A percentile compares a stretch with the other conserved stretches of the same genome.
Conservation (phyloP, 2,329 filamentous ascomycete genomes). For the Sporothrix inflata region DNA sequence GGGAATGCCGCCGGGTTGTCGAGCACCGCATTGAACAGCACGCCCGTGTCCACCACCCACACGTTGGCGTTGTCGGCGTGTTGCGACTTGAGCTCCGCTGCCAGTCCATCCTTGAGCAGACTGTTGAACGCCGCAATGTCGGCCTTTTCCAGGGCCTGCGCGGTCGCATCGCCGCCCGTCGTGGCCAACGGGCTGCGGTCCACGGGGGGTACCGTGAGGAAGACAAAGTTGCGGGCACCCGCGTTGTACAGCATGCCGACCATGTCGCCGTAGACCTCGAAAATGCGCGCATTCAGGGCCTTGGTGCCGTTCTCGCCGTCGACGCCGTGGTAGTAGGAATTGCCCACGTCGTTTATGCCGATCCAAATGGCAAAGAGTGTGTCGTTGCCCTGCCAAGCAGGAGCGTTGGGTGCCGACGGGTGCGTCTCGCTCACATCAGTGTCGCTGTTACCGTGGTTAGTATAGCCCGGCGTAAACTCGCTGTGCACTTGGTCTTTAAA, state of each 20-base stretch:
- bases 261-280: slow-evolving; percentile 48
- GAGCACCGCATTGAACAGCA: slow-evolving; percentile 49
- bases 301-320: slow-evolving; percentile 48
- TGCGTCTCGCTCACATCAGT: slow-evolving; percentile 28
- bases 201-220: slow-evolving; percentile 61
- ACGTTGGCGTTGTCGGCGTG: slow-evolving; percentile 28
- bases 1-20: slow-evolving; percentile 46
- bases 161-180: slow-evolving; percentile 33
- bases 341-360: slow-evolving; percentile 59
- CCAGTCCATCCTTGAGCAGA: neutral
- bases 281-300: slow-evolving; percentile 45
- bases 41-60: slow-evolving; percentile 46
- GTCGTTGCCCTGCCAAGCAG: slow-evolving; percentile 48
- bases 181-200: slow-evolving; percentile 46
- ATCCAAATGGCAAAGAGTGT: slow-evolving; percentile 57
- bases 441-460: neutral
- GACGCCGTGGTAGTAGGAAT: slow-evolving; percentile 44
- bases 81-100: slow-evolving; percentile 18
- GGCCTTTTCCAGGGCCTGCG: slow-evolving; percentile 38
- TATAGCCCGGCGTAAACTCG: slow-evolving; percentile 45
- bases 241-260: slow-evolving; percentile 53
- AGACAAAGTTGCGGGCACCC: slow-evolving; percentile 61
- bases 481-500: slow-evolving; percentile 55
- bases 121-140: slow-evolving; percentile 32
- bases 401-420: slow-evolving; percentile 36